These are phyloP conservation scores for Suhomyces terraborum DNA, from an alignment of 1,139 yeast species.

Conservation along the genomic window DNA sequence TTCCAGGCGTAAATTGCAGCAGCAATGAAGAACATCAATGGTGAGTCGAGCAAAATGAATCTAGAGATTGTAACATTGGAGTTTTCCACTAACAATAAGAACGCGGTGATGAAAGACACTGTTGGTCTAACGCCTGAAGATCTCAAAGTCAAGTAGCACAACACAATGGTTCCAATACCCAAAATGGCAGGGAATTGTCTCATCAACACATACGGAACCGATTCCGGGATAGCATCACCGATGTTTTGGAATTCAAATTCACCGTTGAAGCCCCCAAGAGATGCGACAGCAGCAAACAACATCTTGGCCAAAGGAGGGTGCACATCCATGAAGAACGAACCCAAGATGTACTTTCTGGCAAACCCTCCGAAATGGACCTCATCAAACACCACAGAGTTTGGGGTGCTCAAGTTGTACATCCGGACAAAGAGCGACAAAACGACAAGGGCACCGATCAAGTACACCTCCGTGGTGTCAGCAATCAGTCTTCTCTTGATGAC, in stretches of 20 bases:
- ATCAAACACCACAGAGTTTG: slow-evolving; percentile 87
- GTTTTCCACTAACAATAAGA: slow-evolving; percentile 76
- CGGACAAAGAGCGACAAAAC: slow-evolving; percentile 54
- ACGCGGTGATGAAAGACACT: slow-evolving; percentile 67
- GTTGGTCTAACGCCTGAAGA: slow-evolving; percentile 84
- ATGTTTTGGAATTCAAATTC: slow-evolving; percentile 71
- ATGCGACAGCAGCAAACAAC: slow-evolving; percentile 77
- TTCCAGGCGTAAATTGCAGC: slow-evolving; percentile 78
- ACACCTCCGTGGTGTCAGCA: slow-evolving; percentile 28
- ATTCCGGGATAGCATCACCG: slow-evolving; percentile 61
- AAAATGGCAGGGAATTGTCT: slow-evolving; percentile 80
- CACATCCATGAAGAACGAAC: slow-evolving; percentile 83
- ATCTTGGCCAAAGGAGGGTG: slow-evolving; percentile 94
- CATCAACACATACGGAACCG: slow-evolving; percentile 78
- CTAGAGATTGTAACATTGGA: slow-evolving; percentile 87
- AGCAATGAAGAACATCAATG: slow-evolving; percentile 88
- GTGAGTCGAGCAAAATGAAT: slow-evolving; percentile 87
- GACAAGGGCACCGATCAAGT: slow-evolving; percentile 50
- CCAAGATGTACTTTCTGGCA: slow-evolving; percentile 71
- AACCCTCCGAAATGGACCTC: slow-evolving; percentile 87
- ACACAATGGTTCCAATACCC: slow-evolving; percentile 78
- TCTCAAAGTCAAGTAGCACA: slow-evolving; percentile 79
- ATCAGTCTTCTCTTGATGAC: slow-evolving; percentile 27
- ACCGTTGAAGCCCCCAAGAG: slow-evolving; percentile 75
- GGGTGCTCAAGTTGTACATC: slow-evolving; percentile 55